phyloP scores from a whole-genome alignment of 805 yeast genomes.

The Kurtzmaniella fragi region DNA sequence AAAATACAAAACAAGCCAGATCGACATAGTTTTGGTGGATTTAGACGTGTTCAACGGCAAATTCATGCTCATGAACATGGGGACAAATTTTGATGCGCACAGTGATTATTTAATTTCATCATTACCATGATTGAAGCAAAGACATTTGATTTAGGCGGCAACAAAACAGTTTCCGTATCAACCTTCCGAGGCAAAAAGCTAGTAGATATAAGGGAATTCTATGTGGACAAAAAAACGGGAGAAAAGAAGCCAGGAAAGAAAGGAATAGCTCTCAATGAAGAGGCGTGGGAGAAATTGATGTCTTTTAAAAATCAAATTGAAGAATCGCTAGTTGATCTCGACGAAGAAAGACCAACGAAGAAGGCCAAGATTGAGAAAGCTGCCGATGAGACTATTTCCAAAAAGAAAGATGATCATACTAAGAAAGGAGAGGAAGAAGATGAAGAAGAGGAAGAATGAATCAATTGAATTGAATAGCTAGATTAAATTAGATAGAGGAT shows the following conservation, averaged over 20 bases:
- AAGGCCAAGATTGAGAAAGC: conserved; percentile 5
- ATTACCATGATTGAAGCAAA: not conserved
- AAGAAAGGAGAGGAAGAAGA: conserved; percentile 3
- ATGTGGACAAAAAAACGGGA: conserved; percentile 48
- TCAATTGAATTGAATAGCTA: conserved; percentile 8
- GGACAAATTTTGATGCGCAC: too few relatives aligned
- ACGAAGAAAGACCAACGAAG: conserved; percentile 8
- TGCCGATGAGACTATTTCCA: not conserved
- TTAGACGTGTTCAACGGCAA: too few relatives aligned
- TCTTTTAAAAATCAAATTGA: conserved; percentile 43
- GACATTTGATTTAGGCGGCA: conserved; percentile 24
- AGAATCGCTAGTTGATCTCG: conserved; percentile 42
- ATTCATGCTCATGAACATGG: too few relatives aligned
- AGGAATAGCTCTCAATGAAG: conserved; percentile 58
- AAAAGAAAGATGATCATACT: not conserved
- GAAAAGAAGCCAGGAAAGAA: conserved; percentile 79
- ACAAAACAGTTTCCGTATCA: conserved; percentile 68
- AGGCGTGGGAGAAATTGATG: conserved; percentile 47
- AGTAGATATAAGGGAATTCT: conserved; percentile 83
- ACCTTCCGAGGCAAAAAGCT: conserved; percentile 61
- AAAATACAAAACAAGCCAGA: too few relatives aligned
- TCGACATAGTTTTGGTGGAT: too few relatives aligned
- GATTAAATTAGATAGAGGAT: conserved; percentile 2
- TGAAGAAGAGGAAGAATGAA: conserved; percentile 5
- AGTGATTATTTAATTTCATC: too few relatives aligned